A percentile compares a stretch with the other conserved stretches of the same genome.
Conservation (phyloP, 1,284 basidiomycete species). For the Fomitopsis schrenkii region DNA sequence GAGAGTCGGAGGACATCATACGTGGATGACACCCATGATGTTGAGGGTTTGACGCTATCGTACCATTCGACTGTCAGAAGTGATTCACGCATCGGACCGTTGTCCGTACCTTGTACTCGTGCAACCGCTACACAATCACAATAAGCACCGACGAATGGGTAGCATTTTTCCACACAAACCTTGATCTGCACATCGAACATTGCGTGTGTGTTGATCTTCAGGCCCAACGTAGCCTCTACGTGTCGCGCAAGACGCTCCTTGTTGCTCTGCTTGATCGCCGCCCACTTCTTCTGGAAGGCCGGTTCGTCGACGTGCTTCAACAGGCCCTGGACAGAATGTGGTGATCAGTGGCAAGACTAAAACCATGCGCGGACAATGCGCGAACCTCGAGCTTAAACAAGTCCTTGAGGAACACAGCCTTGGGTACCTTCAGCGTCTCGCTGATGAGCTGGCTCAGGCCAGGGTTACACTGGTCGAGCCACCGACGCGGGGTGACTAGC, state of each 20-base stretch:
- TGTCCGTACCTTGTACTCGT: conserved; percentile 76
- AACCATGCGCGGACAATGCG: too few relatives aligned
- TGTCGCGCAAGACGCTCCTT: conserved; percentile 82
- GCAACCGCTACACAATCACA: conserved; percentile 51
- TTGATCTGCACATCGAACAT: conserved; percentile 94
- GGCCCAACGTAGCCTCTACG: conserved; percentile 72
- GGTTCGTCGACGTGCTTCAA: conserved; percentile 67
- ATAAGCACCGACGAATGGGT: neutral
- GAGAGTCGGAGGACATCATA: conserved; percentile 29
- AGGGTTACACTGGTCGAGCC: conserved; percentile 94
- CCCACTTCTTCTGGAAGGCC: conserved; percentile 76
- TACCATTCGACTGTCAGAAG: neutral
- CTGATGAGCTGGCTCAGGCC: conserved; percentile 80
- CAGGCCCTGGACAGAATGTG: conserved; percentile 35
- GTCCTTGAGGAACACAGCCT: conserved; percentile 78
- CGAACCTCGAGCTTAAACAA: conserved; percentile 55
- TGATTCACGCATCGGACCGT: neutral
- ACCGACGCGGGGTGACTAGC: conserved; percentile 77
- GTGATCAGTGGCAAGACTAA: neutral
- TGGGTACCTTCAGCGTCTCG: conserved; percentile 72
- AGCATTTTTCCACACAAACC: conserved; percentile 35
- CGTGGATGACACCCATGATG: conserved; percentile 83
- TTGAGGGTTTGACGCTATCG: conserved; percentile 80
- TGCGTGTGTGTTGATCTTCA: conserved; percentile 72
- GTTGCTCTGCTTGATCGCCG: conserved; percentile 80